Conservation (phyloP, 2,329 filamentous ascomycete genomes). For the Xylariaceae sp. region DNA sequence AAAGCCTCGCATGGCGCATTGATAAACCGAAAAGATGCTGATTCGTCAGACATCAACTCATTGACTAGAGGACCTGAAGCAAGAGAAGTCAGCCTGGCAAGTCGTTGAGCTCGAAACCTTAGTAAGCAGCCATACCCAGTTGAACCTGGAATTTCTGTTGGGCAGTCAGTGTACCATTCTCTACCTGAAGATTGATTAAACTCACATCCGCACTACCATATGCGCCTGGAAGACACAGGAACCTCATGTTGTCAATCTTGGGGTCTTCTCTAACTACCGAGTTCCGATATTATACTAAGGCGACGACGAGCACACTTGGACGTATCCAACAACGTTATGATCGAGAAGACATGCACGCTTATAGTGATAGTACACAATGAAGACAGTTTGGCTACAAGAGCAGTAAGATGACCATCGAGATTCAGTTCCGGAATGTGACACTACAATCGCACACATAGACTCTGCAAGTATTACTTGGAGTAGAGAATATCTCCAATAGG, state of each 20-base stretch:
- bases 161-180: conserved; percentile 18
- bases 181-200: conserved; percentile 17
- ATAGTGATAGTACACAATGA: conserved; percentile 24
- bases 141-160: conserved; percentile 63
- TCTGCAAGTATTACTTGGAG: neutral
- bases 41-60: conserved; percentile 53
- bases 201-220: conserved; percentile 59
- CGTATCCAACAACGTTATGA: neutral
- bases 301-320: conserved; percentile 19
- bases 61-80: conserved; percentile 55
- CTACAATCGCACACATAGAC: neutral
- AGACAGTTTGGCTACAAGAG: conserved; percentile 17
- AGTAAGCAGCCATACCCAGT: conserved; percentile 47
- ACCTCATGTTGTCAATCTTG: conserved; percentile 53
- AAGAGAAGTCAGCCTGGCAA: conserved; percentile 23
- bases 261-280: conserved; percentile 2
- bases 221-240: conserved; percentile 64
- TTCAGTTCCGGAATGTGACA: conserved; percentile 9
- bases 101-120: conserved; percentile 11
- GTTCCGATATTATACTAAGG: conserved; percentile 16
- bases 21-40: conserved; percentile 58
- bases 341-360: conserved; percentile 17
- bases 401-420: neutral
- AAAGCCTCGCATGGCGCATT: conserved; percentile 57
- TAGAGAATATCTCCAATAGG: neutral